Base-by-base conservation (phyloP, 208 protist genomes). In the Leishmania braziliensis region DNA sequence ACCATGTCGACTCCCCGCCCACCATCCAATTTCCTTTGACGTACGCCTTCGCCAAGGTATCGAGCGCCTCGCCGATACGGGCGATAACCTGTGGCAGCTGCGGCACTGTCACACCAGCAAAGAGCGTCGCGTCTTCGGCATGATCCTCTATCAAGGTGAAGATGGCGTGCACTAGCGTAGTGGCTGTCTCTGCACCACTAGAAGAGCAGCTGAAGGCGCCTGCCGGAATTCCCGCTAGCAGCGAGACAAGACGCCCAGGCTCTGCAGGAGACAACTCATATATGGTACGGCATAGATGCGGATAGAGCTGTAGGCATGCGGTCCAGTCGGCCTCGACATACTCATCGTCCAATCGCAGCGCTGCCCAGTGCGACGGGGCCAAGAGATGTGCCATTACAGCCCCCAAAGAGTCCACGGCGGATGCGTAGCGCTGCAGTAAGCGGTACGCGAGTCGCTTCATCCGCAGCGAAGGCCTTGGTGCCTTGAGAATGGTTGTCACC, bases 381-480 rank as follows among this genome's bases (percentile, higher is more conserved):
- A 82, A 29, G 12, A 86, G 78, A 18, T 63, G 78, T 23, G 82
- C 74, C 73, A 80, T 46, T 4, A 86, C 23, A 9, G 18, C 73
- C 3, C 43, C 29, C 8, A 86, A 20, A 56, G 78, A 75, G 1
- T 82, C 74, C 14, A 86, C 58, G 0, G 82, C 82, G 26, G 82
- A 82, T n/a, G 58, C 63, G 78, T 86, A 86, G 73, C 82, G 82
- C 53, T 79, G 72, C 51, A 86, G 68, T 29, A 86, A 66, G 10
- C 50, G 36, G 56, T 82, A 79, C 39, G 77, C 82, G 10, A 62
- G 23, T 5, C 66, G 74, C 48, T 62, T 68, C 82, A 86, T 82
- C 50, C 77, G 48, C 10, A 80, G 77, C 9, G 82, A 86, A 36
- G 82, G 71, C 4, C n/a, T 26, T 36, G 78, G 66, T 1, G 60